phyloP scores from a whole-genome alignment of 306 rosid species.

The Urtica urens region DNA sequence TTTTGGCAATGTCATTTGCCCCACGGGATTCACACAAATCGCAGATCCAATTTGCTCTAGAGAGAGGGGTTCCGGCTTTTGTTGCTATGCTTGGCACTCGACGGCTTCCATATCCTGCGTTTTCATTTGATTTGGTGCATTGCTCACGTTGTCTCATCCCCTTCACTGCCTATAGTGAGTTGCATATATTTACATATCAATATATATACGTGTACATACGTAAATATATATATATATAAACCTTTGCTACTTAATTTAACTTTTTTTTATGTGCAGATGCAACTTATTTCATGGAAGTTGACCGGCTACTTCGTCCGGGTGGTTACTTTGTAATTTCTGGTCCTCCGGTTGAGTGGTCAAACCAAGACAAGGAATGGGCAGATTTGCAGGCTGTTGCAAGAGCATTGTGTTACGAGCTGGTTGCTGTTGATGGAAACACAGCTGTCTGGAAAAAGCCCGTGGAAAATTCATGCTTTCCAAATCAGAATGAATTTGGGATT shows the following conservation, averaged over 20 bases:
- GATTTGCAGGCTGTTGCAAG: constrained; percentile 92
- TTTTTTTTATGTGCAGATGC: constrained; percentile 54
- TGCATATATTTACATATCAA: too few relatives aligned
- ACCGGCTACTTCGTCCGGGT: constrained; percentile 90
- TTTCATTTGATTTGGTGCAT: constrained; percentile 83
- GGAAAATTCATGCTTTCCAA: constrained; percentile 60
- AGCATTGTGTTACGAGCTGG: constrained; percentile 84
- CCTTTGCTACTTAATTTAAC: constrained; percentile 16
- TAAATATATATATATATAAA: too few relatives aligned
- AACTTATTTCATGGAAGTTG: constrained; percentile 88
- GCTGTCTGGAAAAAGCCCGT: constrained; percentile 91
- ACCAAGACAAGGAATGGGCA: constrained; percentile 99
- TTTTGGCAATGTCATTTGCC: constrained; percentile 82
- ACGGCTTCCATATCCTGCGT: constrained; percentile 89
- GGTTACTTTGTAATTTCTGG: constrained; percentile 90
- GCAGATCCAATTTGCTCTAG: constrained; percentile 92
- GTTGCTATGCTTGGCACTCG: constrained; percentile 98
- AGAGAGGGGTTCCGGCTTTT: constrained; percentile 96
- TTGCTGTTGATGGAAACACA: constrained; percentile 85
- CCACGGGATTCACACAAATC: constrained; percentile 98
- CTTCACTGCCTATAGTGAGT: constrained; percentile 93
- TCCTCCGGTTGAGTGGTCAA: constrained; percentile 95
- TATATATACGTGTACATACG: too few relatives aligned
- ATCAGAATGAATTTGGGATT: constrained; percentile 80
- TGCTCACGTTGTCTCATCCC: constrained; percentile 96